Evolutionary conservation across 2,329 filamentous ascomycete genomes (phyloP).

Genomic region (Hypoxylon sp.): DNA sequence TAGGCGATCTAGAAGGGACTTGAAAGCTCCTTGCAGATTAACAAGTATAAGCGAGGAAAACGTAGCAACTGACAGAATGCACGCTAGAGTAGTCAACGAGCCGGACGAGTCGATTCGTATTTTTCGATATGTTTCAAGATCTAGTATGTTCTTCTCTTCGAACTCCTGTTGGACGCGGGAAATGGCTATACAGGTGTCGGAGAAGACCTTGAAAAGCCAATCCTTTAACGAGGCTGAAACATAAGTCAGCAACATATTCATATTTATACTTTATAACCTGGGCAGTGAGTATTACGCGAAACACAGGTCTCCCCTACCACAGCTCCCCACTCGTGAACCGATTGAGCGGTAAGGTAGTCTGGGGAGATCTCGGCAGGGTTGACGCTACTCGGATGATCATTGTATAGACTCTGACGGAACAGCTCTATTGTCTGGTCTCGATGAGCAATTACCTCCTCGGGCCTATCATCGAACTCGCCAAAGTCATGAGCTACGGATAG

Average conservation of each 20-base stretch:
- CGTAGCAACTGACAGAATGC: slow-evolving; percentile 7
- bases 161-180: slow-evolving; percentile 15
- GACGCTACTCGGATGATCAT: background rate
- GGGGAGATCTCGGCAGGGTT: slow-evolving; percentile 11
- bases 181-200: slow-evolving; percentile 11
- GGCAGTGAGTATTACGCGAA: slow-evolving; percentile 9
- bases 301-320: slow-evolving; percentile 12
- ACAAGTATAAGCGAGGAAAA: background rate
- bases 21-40: background rate
- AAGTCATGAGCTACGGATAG: slow-evolving; percentile 21
- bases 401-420: slow-evolving; percentile 10
- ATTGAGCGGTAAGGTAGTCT: slow-evolving; percentile 13
- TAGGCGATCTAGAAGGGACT: background rate
- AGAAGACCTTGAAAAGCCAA: slow-evolving; percentile 13
- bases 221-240: slow-evolving; percentile 17
- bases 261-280: background rate
- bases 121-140: slow-evolving; percentile 22
- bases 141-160: slow-evolving; percentile 6
- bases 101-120: slow-evolving; percentile 15
- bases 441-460: slow-evolving; percentile 11
- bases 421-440: slow-evolving; percentile 18
- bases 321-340: slow-evolving; percentile 18
- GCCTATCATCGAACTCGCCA: slow-evolving; percentile 18
- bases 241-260: background rate
- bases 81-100: slow-evolving; percentile 8